These are phyloP conservation scores for Nakazawaea holstii DNA, from an alignment of 805 yeast species.

Conservation along the genomic window DNA sequence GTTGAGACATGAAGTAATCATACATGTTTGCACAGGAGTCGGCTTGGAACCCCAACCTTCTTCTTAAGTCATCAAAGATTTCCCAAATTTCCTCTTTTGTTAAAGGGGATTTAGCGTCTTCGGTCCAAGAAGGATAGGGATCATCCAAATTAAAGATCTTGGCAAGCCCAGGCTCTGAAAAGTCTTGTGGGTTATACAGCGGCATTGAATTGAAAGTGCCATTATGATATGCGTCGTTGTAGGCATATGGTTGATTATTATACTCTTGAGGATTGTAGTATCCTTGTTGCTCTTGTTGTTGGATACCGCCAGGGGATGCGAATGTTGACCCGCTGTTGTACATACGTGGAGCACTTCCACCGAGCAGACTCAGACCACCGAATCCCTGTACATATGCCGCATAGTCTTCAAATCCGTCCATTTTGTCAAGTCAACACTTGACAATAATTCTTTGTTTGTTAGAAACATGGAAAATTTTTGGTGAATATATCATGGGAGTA, in stretches of 20 bases:
- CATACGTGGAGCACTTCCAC: background rate
- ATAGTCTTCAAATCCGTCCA: slow-evolving; percentile 5
- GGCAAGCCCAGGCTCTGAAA: background rate
- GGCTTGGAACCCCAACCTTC: slow-evolving; percentile 77
- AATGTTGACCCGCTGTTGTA: slow-evolving; percentile 1
- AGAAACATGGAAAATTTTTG: too few relatives aligned
- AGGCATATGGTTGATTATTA: background rate
- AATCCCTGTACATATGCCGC: background rate
- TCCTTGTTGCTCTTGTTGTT: background rate
- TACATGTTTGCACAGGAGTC: slow-evolving; percentile 75
- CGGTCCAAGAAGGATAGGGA: slow-evolving; percentile 55
- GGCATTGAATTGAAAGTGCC: background rate
- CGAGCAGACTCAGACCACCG: background rate
- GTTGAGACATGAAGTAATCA: slow-evolving; percentile 72
- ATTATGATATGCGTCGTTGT: background rate
- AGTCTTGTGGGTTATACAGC: slow-evolving; percentile 1
- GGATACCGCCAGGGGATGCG: background rate
- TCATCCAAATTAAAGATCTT: slow-evolving; percentile 18
- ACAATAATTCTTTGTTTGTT: background rate
- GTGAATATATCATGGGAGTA: too few relatives aligned
- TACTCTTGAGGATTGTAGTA: background rate
- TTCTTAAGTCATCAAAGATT: slow-evolving; percentile 54
- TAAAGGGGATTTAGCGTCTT: slow-evolving; percentile 67
- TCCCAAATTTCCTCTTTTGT: slow-evolving; percentile 56
- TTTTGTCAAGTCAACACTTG: background rate